These are phyloP conservation scores for Athelia sp. DNA, from an alignment of 1,284 basidiomycete genomes.

Conservation along the genomic window DNA sequence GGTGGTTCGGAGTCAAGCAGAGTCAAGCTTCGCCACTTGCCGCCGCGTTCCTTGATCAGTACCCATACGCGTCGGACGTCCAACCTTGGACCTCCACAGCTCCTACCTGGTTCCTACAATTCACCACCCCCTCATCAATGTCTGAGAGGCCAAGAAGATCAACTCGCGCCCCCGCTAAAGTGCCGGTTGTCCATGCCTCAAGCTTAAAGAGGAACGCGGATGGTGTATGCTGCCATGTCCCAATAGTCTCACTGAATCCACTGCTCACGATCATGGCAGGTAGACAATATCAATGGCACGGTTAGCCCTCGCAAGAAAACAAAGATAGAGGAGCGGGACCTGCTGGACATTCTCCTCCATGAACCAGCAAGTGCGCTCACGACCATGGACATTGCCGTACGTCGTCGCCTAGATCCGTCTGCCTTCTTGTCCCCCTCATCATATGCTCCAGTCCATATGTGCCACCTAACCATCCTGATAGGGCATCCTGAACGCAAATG, in stretches of 20 bases:
- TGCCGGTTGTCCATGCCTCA: neutral
- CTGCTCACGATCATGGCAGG: neutral
- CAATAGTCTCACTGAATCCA: neutral
- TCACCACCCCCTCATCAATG: no score
- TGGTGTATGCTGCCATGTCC: neutral
- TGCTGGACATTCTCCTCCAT: constrained; percentile 34
- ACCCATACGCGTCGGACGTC: no score
- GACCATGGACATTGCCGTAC: constrained; percentile 45
- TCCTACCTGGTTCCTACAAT: no score
- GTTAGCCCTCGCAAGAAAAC: neutral
- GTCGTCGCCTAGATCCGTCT: constrained; percentile 21
- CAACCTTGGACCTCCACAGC: no score
- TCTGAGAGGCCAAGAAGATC: neutral
- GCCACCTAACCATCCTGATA: constrained; percentile 15
- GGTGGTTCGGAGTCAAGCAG: no score
- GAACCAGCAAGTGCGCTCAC: constrained; percentile 47
- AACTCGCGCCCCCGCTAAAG: neutral
- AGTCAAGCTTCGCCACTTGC: no score
- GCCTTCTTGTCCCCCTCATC: neutral
- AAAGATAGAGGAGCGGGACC: neutral
- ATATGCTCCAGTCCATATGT: neutral
- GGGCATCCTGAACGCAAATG: constrained; percentile 46
- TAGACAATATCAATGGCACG: neutral
- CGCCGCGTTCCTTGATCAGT: no score
- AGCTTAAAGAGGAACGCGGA: neutral